phyloP scores from a whole-genome alignment of 2,329 filamentous ascomycete species.

The Lasiodiplodia sp. region DNA sequence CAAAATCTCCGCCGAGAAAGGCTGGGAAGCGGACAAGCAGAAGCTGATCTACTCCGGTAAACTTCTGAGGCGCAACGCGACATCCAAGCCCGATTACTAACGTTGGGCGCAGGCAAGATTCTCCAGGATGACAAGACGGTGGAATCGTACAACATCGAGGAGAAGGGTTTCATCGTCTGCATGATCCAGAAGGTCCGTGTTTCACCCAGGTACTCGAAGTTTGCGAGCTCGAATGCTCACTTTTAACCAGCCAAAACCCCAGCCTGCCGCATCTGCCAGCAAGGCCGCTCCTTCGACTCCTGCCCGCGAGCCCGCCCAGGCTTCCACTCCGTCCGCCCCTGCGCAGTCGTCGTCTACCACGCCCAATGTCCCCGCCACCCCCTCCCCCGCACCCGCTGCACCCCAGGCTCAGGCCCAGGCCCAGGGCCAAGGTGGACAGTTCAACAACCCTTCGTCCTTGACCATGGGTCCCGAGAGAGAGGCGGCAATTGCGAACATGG shows the following conservation, averaged over 20 bases:
- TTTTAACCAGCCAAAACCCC: conserved; percentile 71
- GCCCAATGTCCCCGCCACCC: conserved; percentile 58
- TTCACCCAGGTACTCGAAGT: not conserved
- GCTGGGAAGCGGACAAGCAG: conserved; percentile 88
- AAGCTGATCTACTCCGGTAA: conserved; percentile 98
- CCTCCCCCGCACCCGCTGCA: conserved; percentile 56
- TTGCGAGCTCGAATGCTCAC: conserved; percentile 35
- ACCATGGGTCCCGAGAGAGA: conserved; percentile 84
- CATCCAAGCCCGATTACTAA: conserved; percentile 29
- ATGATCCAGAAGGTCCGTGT: conserved; percentile 89
- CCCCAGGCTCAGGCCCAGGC: conserved; percentile 43
- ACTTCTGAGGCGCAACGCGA: not conserved
- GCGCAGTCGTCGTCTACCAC: conserved; percentile 56
- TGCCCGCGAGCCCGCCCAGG: conserved; percentile 53
- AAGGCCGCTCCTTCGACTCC: conserved; percentile 66
- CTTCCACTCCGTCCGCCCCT: conserved; percentile 66
- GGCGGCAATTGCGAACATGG: conserved; percentile 88
- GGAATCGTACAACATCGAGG: conserved; percentile 96
- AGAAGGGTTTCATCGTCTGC: conserved; percentile 99
- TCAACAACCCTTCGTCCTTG: conserved; percentile 80
- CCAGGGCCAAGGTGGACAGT: conserved; percentile 45
- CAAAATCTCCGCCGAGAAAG: conserved; percentile 90
- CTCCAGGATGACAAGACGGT: conserved; percentile 97
- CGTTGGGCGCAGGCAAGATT: conserved; percentile 78
- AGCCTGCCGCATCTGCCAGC: conserved; percentile 56